phyloP scores from a whole-genome alignment of 1,139 yeast species.

The Diutina sp. region DNA sequence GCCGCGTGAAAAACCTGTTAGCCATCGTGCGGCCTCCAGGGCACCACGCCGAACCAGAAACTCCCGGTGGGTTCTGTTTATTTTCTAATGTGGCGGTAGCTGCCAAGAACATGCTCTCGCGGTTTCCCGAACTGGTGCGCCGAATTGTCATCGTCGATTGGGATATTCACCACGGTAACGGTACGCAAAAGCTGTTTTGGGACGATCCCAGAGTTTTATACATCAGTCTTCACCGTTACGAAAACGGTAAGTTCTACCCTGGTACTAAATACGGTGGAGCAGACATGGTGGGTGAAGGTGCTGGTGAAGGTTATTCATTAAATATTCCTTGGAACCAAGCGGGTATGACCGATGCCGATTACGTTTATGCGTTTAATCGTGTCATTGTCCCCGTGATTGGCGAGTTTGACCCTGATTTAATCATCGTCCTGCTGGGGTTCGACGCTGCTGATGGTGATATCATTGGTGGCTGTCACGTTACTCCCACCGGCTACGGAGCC shows the following conservation, averaged over 20 bases:
- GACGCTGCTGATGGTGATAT: constrained; percentile 99
- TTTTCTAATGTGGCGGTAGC: constrained; percentile 97
- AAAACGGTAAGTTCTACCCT: constrained; percentile 86
- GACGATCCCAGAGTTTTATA: constrained; percentile 86
- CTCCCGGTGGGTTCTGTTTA: constrained; percentile 94
- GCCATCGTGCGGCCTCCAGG: constrained; percentile 99
- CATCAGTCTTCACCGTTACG: constrained; percentile 85
- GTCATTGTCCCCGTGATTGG: constrained; percentile 82
- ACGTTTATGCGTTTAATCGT: constrained; percentile 79
- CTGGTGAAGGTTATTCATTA: constrained; percentile 76
- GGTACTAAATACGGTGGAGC: constrained; percentile 78
- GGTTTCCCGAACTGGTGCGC: constrained; percentile 81
- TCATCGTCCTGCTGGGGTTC: constrained; percentile 88
- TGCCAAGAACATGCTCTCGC: constrained; percentile 69
- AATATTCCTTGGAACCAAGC: constrained; percentile 93
- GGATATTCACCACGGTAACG: constrained; percentile 98
- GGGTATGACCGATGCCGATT: constrained; percentile 94
- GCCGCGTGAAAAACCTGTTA: constrained; percentile 77
- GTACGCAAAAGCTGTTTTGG: constrained; percentile 87
- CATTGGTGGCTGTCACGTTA: constrained; percentile 93
- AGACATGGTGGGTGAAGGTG: constrained; percentile 70
- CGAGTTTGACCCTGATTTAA: constrained; percentile 88
- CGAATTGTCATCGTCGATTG: constrained; percentile 81
- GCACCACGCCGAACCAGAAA: constrained; percentile 96
- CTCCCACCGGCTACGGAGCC: constrained; percentile 93